Evolutionary conservation across 2,329 filamentous ascomycete species (phyloP).

Genomic region (Seiridium cupressi): DNA sequence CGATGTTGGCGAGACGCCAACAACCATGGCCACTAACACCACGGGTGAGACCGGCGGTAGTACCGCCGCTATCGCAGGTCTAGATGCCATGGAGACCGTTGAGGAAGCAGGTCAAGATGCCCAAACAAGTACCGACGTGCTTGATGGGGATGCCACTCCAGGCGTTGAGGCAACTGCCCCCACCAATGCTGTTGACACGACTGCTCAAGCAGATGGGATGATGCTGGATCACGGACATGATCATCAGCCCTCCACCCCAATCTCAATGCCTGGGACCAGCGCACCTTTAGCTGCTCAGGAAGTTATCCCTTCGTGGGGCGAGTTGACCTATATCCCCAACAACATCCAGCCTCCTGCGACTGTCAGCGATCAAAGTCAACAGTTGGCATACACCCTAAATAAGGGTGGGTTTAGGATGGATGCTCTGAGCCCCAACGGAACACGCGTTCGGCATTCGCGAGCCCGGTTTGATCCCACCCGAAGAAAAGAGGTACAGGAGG

Average conservation of each 20-base stretch:
- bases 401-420: conserved; percentile 56
- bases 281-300: conserved; percentile 8
- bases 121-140: neutral
- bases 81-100: neutral
- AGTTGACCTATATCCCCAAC: conserved; percentile 28
- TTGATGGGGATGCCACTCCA: neutral
- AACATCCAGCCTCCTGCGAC: conserved; percentile 25
- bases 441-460: conserved; percentile 49
- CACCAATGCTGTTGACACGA: neutral
- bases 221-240: conserved; percentile 21
- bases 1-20: neutral
- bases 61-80: neutral
- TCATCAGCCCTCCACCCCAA: neutral
- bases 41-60: neutral
- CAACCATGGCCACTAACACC: neutral
- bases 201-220: conserved; percentile 19
- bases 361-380: conserved; percentile 27
- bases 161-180: conserved; percentile 7
- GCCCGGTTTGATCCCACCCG: conserved; percentile 56
- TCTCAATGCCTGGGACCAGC: neutral
- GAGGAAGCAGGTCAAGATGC: neutral
- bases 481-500: conserved; percentile 64
- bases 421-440: conserved; percentile 40
- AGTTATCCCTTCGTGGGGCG: conserved; percentile 23
- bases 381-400: conserved; percentile 24